A percentile compares a stretch with the other conserved stretches of the same genome.
Conservation (phyloP, 2,329 filamentous ascomycete genomes). For the Aaosphaeria pasadenensis region DNA sequence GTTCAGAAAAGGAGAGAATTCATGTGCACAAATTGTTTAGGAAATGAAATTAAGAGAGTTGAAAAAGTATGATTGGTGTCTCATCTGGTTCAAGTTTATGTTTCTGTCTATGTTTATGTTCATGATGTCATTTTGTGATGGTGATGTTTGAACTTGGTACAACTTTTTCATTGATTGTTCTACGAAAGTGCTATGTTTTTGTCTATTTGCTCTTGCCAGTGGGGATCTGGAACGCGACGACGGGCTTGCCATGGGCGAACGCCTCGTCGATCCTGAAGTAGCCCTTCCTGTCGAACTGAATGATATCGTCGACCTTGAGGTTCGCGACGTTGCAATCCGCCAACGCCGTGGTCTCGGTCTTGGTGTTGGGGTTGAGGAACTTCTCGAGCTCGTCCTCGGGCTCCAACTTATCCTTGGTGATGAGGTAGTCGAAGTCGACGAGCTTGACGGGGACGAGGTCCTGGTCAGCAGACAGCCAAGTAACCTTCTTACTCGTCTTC, state of each 20-base stretch:
- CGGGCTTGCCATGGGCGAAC: constrained; percentile 56
- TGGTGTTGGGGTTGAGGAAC: constrained; percentile 73
- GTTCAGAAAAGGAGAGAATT: too few relatives aligned
- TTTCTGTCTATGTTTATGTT: neutral
- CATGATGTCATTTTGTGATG: neutral
- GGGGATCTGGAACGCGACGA: constrained; percentile 67
- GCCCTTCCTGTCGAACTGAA: constrained; percentile 91
- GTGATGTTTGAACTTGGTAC: neutral
- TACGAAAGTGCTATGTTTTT: neutral
- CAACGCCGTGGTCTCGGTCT: constrained; percentile 69
- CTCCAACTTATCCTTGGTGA: constrained; percentile 92
- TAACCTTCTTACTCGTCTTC: constrained; percentile 94
- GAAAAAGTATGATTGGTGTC: neutral
- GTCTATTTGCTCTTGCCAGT: constrained; percentile 55
- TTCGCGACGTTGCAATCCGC: constrained; percentile 78
- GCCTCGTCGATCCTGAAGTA: constrained; percentile 81
- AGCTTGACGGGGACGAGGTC: constrained; percentile 78
- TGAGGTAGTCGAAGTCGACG: constrained; percentile 91
- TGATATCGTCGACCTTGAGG: constrained; percentile 83
- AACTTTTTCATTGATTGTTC: neutral
- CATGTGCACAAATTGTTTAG: too few relatives aligned
- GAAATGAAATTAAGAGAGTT: too few relatives aligned
- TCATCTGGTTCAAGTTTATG: neutral
- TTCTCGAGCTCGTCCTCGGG: constrained; percentile 81
- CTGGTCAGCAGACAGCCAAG: constrained; percentile 81